Percentiles rank a stretch among this genome's conserved stretches.
phyloP scores from a whole-genome alignment of 2,329 filamentous ascomycete genomes.

The Fusarium hostae region DNA sequence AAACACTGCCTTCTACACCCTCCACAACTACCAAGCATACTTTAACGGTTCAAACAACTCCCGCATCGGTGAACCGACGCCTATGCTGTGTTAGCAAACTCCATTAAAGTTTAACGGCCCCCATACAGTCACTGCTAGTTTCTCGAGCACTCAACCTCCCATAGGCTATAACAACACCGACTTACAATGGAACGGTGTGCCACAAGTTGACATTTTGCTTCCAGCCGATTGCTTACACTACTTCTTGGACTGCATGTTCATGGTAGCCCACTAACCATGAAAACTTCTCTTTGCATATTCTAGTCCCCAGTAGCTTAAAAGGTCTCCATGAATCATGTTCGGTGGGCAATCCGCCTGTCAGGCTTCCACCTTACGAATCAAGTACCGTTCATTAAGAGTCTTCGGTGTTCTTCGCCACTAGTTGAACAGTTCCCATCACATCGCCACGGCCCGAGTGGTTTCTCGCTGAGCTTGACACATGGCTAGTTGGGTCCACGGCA shows the following conservation, averaged over 20 bases:
- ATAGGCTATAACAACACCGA: background rate
- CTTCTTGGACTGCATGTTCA: background rate
- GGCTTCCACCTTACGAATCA: background rate
- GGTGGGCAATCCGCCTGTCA: constrained; percentile 2
- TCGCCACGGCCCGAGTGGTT: constrained; percentile 9
- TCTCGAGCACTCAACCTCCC: background rate
- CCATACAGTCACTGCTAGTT: constrained; percentile 3
- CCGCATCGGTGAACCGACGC: background rate
- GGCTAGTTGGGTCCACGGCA: background rate
- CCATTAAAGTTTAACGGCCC: background rate
- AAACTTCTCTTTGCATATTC: background rate
- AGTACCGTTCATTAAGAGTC: background rate
- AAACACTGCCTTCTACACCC: background rate
- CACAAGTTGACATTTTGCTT: background rate
- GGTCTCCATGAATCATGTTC: constrained; percentile 10
- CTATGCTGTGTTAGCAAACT: background rate
- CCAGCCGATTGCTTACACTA: background rate
- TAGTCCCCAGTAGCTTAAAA: background rate
- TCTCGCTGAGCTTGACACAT: background rate
- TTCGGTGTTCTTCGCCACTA: constrained; percentile 5
- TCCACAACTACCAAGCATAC: background rate
- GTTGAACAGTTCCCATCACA: background rate
- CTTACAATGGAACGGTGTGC: background rate
- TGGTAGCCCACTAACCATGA: background rate
- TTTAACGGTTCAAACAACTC: background rate